phyloP scores from a whole-genome alignment of 495 filamentous ascomycete species.

The Penicillium dipodomyicola region DNA sequence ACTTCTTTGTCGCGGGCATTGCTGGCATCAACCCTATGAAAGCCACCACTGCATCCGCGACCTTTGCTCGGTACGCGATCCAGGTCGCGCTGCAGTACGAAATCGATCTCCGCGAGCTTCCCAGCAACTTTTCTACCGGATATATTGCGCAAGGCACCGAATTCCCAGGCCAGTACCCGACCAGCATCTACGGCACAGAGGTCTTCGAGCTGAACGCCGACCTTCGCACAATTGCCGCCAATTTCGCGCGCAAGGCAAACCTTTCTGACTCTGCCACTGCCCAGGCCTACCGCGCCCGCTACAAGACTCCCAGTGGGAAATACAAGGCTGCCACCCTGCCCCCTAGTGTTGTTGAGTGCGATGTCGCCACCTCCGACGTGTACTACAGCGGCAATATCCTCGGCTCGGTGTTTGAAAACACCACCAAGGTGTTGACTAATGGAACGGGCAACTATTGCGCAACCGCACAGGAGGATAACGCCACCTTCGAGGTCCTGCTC shows the following conservation, averaged over 20 bases:
- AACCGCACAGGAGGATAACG: slow-evolving; percentile 74
- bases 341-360: slow-evolving; percentile 63
- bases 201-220: slow-evolving; percentile 69
- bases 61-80: slow-evolving; percentile 65
- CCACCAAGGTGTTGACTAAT: slow-evolving; percentile 63
- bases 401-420: slow-evolving; percentile 62
- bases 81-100: slow-evolving; percentile 76
- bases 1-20: slow-evolving; percentile 71
- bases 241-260: slow-evolving; percentile 53
- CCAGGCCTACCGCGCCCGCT: slow-evolving; percentile 58
- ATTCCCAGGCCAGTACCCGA: slow-evolving; percentile 57
- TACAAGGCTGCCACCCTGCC: slow-evolving; percentile 52
- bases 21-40: slow-evolving; percentile 68
- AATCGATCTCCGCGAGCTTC: slow-evolving; percentile 68
- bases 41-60: slow-evolving; percentile 59
- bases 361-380: slow-evolving; percentile 67
- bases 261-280: slow-evolving; percentile 55
- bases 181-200: slow-evolving; percentile 69
- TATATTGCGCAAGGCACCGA: slow-evolving; percentile 62
- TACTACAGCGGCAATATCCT: slow-evolving; percentile 66
- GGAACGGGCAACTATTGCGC: slow-evolving; percentile 67
- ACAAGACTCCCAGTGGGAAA: slow-evolving; percentile 37
- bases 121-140: slow-evolving; percentile 60
- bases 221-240: slow-evolving; percentile 55
- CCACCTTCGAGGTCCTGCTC: slow-evolving; percentile 63